Evolutionary conservation across 768 basidiomycete species (phyloP).

Genomic region (Sporobolomyces pararoseus): DNA sequence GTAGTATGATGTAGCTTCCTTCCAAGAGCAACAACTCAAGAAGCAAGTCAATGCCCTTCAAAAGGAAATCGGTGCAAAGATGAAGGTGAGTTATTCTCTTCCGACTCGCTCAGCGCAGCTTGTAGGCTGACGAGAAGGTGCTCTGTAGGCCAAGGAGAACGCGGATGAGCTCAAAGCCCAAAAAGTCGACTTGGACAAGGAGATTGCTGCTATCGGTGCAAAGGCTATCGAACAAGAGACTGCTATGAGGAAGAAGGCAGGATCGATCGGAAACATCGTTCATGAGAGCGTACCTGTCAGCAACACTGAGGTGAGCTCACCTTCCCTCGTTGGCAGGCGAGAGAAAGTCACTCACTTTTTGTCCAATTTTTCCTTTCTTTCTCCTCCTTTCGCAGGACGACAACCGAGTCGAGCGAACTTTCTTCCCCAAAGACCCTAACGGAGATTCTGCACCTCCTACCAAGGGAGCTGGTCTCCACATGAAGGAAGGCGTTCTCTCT

Average conservation of each 20-base stretch:
- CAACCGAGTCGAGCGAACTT: constrained; percentile 73
- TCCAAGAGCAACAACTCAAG: constrained; percentile 68
- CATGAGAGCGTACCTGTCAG: constrained; percentile 80
- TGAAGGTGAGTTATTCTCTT: constrained; percentile 60
- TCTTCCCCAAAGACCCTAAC: constrained; percentile 77
- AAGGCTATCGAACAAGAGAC: constrained; percentile 71
- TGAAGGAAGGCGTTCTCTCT: constrained; percentile 71
- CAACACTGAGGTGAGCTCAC: constrained; percentile 66
- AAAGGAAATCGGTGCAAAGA: constrained; percentile 90
- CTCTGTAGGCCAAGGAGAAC: constrained; percentile 73
- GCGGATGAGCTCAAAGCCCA: constrained; percentile 79
- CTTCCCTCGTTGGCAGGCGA: background rate
- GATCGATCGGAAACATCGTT: constrained; percentile 85
- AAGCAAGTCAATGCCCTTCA: constrained; percentile 86
- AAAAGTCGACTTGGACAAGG: constrained; percentile 79
- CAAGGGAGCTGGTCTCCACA: constrained; percentile 45
- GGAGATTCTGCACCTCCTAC: constrained; percentile 53
- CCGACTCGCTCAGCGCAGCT: background rate
- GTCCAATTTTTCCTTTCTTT: too few relatives aligned
- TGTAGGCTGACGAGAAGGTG: background rate
- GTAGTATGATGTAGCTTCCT: constrained; percentile 63
- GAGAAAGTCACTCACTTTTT: background rate
- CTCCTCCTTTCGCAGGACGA: constrained; percentile 82
- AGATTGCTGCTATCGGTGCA: constrained; percentile 70
- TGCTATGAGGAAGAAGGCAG: constrained; percentile 73